Evolutionary conservation across 2,329 filamentous ascomycete genomes (phyloP).

Genomic region (Pseudomassariella vexata): DNA sequence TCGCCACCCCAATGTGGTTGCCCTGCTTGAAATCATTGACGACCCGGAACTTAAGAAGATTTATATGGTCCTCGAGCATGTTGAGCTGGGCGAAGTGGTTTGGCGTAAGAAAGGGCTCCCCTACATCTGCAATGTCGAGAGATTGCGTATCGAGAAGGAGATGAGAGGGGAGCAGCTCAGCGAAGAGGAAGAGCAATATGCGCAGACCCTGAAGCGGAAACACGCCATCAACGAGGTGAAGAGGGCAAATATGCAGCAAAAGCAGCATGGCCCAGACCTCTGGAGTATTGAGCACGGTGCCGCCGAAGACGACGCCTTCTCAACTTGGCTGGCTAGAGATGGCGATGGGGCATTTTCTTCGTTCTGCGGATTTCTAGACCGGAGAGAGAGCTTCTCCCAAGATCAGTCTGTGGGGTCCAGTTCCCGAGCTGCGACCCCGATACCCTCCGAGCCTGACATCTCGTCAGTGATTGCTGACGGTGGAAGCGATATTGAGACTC

Average conservation of each 20-base stretch:
- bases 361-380: no score
- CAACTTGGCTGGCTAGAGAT: slow-evolving; percentile 23
- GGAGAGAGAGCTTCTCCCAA: no score
- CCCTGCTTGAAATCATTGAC: slow-evolving; percentile 92
- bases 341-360: slow-evolving; percentile 12
- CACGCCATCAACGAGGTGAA: slow-evolving; percentile 53
- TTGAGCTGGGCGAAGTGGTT: slow-evolving; percentile 86
- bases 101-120: slow-evolving; percentile 88
- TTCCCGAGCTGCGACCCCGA: slow-evolving; percentile 23
- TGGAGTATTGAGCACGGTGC: slow-evolving; percentile 84
- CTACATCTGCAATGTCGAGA: slow-evolving; percentile 78
- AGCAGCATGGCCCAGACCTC: slow-evolving; percentile 50
- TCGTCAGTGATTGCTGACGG: slow-evolving; percentile 29
- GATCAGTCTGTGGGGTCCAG: slow-evolving; percentile 39
- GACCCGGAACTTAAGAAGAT: slow-evolving; percentile 96
- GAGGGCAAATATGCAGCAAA: slow-evolving; percentile 46
- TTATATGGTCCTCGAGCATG: slow-evolving; percentile 94
- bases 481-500: slow-evolving; percentile 47
- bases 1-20: slow-evolving; percentile 93
- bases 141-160: slow-evolving; percentile 71
- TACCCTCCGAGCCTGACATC: slow-evolving; percentile 27
- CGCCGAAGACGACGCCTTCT: slow-evolving; percentile 45
- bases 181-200: slow-evolving; percentile 55
- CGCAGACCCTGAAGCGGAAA: slow-evolving; percentile 53
- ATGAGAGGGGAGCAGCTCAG: slow-evolving; percentile 53